A percentile compares a stretch with the other conserved stretches of the same genome.
Conservation (phyloP, 805 yeast species). For the Pichia phayaonensis region DNA sequence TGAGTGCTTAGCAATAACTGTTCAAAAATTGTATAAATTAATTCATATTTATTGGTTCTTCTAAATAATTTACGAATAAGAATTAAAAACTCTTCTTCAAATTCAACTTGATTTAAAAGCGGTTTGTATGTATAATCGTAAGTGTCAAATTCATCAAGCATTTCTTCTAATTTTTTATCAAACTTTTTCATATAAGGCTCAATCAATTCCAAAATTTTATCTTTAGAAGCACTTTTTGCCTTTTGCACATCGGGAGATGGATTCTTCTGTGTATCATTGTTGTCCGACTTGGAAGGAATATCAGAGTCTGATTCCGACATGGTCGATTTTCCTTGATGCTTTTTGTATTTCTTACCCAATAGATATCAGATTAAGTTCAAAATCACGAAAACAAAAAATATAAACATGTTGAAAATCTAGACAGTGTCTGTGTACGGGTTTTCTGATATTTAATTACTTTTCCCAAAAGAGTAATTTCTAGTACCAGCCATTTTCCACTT, state of each 20-base stretch:
- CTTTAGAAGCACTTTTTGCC: not conserved
- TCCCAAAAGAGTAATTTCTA: not conserved
- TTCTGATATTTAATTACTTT: not conserved
- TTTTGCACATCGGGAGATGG: not conserved
- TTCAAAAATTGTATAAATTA: conserved; percentile 14
- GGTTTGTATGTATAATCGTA: conserved; percentile 18
- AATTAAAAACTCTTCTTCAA: conserved; percentile 17
- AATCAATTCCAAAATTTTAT: not conserved
- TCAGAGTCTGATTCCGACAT: not conserved
- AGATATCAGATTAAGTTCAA: too few species aligned
- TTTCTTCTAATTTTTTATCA: conserved; percentile 9
- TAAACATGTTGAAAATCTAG: not conserved
- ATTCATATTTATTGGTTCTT: conserved; percentile 10
- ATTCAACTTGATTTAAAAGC: conserved; percentile 16
- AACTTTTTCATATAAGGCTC: conserved; percentile 2
- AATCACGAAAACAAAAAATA: not conserved
- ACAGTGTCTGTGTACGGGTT: not conserved
- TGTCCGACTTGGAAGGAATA: not conserved
- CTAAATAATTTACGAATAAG: conserved; percentile 13
- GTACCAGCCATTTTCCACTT: conserved; percentile 3
- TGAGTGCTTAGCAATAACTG: conserved; percentile 3
- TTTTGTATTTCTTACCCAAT: not conserved
- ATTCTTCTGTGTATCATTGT: too few species aligned
- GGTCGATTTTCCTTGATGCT: not conserved
- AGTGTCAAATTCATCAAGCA: conserved; percentile 14